Evolutionary conservation across 1,284 basidiomycete genomes (phyloP).

Genomic region (Fomitopsis schrenkii): DNA sequence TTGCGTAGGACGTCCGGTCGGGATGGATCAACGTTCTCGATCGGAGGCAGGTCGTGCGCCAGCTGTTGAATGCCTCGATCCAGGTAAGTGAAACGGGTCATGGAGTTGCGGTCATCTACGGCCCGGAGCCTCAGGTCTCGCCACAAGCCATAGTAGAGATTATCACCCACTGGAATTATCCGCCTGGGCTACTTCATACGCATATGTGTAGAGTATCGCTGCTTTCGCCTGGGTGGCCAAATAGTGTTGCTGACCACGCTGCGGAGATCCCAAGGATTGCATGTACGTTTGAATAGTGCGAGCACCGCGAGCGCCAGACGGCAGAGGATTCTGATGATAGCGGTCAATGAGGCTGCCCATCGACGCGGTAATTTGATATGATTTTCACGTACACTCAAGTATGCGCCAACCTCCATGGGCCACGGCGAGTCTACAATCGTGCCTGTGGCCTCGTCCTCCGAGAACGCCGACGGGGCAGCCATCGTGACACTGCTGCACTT

Average conservation of each 20-base stretch:
- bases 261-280: constrained; percentile 18
- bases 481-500: constrained; percentile 37
- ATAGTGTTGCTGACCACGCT: constrained; percentile 20
- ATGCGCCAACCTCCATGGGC: constrained; percentile 34
- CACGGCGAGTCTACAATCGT: constrained; percentile 38
- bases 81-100: constrained; percentile 24
- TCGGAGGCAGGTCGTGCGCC: constrained; percentile 19
- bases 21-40: constrained; percentile 12
- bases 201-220: constrained; percentile 32
- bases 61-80: constrained; percentile 29
- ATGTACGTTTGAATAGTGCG: constrained; percentile 30
- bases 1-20: constrained; percentile 18
- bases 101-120: constrained; percentile 19
- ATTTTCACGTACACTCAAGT: constrained; percentile 20
- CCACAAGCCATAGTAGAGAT: neutral
- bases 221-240: constrained; percentile 34
- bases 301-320: constrained; percentile 17
- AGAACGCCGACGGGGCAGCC: constrained; percentile 31
- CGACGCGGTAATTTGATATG: too few relatives aligned
- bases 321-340: constrained; percentile 16
- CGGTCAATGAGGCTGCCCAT: neutral
- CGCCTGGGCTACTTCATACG: constrained; percentile 23
- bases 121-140: neutral
- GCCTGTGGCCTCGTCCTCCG: constrained; percentile 25
- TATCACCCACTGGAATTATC: constrained; percentile 23